Percentiles rank a stretch among this genome's conserved stretches.
Conservation (phyloP, 495 filamentous ascomycete genomes). For the Aspergillus leporis region DNA sequence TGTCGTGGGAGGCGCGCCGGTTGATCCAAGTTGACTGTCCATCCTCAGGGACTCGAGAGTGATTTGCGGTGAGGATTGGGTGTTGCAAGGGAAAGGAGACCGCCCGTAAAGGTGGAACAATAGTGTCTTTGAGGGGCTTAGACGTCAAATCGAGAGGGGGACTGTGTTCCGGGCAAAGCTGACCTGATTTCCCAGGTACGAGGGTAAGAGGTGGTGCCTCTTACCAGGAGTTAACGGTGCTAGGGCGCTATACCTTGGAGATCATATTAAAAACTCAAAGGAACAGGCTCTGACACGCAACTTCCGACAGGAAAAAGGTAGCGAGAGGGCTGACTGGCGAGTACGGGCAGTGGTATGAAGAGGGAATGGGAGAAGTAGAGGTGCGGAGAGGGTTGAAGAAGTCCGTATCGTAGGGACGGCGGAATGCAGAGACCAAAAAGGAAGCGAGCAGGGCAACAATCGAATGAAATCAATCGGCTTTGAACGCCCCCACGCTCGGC, state of each 20-base stretch:
- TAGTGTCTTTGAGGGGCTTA: not conserved
- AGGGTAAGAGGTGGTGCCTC: conserved; percentile 11
- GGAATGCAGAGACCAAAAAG: conserved; percentile 3
- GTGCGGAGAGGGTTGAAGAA: conserved; percentile 10
- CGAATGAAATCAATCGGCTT: not conserved
- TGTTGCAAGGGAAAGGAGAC: not conserved
- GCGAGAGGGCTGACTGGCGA: not conserved
- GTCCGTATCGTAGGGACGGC: conserved; percentile 9
- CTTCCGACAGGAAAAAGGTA: not conserved
- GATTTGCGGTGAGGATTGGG: conserved; percentile 7
- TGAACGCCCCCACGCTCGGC: not conserved
- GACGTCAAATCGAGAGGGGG: conserved; percentile 6
- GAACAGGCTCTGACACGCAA: conserved; percentile 1
- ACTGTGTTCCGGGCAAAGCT: conserved; percentile 13
- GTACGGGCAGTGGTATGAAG: not conserved
- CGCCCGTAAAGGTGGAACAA: not conserved
- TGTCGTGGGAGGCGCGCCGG: conserved; percentile 36
- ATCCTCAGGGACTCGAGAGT: conserved; percentile 7
- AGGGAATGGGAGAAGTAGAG: conserved; percentile 5
- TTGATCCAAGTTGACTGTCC: conserved; percentile 18
- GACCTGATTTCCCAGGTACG: conserved; percentile 10
- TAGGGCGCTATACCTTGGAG: conserved; percentile 1
- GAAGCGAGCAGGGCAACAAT: not conserved
- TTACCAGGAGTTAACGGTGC: conserved; percentile 16
- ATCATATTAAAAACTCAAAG: conserved; percentile 10